Conservation (phyloP, 257 asterid species). For the Jasminum sambac region DNA sequence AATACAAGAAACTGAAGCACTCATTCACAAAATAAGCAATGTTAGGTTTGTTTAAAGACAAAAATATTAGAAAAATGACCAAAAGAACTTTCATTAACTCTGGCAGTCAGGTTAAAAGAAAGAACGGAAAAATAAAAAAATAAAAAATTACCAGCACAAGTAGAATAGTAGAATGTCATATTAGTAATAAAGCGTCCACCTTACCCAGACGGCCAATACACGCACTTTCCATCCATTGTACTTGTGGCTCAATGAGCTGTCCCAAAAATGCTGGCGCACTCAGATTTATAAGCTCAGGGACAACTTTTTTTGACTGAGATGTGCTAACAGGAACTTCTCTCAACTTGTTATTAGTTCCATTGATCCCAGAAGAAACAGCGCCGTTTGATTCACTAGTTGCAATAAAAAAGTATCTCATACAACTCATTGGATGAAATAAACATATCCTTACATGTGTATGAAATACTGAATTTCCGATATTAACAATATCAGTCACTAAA, state of each 20-base stretch:
- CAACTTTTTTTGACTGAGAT: slow-evolving; percentile 40
- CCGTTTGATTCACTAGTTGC: slow-evolving; percentile 49
- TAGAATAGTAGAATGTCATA: slow-evolving; percentile 1
- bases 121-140: too few relatives aligned
- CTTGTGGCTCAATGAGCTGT: slow-evolving; percentile 84
- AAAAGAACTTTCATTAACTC: background rate
- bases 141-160: background rate
- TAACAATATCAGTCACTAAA: background rate
- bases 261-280: slow-evolving; percentile 90
- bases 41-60: background rate
- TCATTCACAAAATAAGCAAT: background rate
- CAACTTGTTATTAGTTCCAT: slow-evolving; percentile 28
- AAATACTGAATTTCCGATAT: background rate
- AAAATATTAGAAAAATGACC: background rate
- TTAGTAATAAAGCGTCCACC: slow-evolving; percentile 22
- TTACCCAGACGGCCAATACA: slow-evolving; percentile 83
- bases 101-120: background rate
- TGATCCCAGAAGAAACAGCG: slow-evolving; percentile 30
- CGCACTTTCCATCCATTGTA: slow-evolving; percentile 86
- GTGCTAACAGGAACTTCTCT: slow-evolving; percentile 30
- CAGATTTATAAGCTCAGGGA: slow-evolving; percentile 63
- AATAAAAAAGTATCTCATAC: slow-evolving; percentile 18
- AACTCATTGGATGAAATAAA: background rate
- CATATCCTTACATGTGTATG: background rate
- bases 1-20: background rate